A percentile compares a stretch with the other conserved stretches of the same genome.
These are phyloP conservation scores for Hypoxylon sp. DNA, from an alignment of 2,329 filamentous ascomycete genomes.

Conservation along the genomic window DNA sequence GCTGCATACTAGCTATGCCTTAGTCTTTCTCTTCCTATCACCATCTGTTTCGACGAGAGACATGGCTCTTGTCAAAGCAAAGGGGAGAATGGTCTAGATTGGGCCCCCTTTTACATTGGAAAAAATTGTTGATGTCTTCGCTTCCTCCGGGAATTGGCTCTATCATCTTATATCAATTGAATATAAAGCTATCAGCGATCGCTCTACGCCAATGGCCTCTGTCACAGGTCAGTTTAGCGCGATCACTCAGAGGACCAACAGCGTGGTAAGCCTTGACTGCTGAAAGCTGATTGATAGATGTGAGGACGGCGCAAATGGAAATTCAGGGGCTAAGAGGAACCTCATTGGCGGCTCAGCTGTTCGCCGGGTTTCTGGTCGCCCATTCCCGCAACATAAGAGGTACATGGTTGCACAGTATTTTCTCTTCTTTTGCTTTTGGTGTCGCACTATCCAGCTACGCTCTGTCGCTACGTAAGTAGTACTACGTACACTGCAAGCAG, in stretches of 20 bases:
- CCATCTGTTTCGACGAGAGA: slow-evolving; percentile 7
- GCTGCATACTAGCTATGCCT: slow-evolving; percentile 9
- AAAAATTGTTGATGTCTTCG: neutral
- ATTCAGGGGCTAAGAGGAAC: slow-evolving; percentile 32
- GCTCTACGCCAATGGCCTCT: too few species aligned
- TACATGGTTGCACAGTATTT: slow-evolving; percentile 23
- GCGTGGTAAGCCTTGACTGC: slow-evolving; percentile 3
- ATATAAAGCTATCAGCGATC: neutral
- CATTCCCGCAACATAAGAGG: slow-evolving; percentile 12
- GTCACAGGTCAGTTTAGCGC: neutral
- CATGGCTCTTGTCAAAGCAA: slow-evolving; percentile 7
- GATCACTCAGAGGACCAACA: slow-evolving; percentile 1
- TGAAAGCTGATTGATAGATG: slow-evolving; percentile 16
- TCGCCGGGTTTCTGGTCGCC: neutral
- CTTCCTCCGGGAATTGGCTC: neutral
- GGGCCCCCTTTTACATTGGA: neutral
- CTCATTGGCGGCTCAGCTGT: slow-evolving; percentile 15
- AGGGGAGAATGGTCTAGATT: neutral
- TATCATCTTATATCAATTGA: neutral
- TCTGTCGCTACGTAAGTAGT: slow-evolving; percentile 15
- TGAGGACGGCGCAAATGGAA: slow-evolving; percentile 5
- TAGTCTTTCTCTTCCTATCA: neutral
- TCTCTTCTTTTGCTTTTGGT: neutral
- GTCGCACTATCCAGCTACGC: slow-evolving; percentile 7
- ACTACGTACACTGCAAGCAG: slow-evolving; percentile 30